Base-by-base conservation (phyloP, 2,329 filamentous ascomycete species). In the Fonsecaea nubica region DNA sequence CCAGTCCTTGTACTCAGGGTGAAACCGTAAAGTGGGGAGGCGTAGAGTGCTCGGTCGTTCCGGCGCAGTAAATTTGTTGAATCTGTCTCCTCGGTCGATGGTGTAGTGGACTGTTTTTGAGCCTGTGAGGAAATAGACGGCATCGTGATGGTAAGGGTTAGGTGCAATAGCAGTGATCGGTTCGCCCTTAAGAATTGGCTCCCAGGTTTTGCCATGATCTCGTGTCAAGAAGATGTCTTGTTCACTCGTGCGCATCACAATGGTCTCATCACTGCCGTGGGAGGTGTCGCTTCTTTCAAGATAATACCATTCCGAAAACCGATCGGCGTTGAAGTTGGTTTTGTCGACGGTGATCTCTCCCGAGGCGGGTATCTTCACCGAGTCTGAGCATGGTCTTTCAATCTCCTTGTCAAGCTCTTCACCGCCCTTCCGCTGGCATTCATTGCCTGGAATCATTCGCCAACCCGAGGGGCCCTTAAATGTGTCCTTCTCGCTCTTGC, bases 381-480 rank as follows among this genome's bases (percentile, higher is more conserved):
- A 80, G 67, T 95, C 91, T 15, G 85, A 85, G 80, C 95, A 99
- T 65, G 90, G 86, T 67, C 89, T 86, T 72, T 97, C 89, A 13
- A 92, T 85, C n/a, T 84, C 80, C 62, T 89, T 85, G 72, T 93
- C 91, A 74, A 92, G 89, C 71, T 91, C 86, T 57, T 83, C 79
- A 45, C 87, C 90, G 13, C 81, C 84, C 12, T 81, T 76, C 55
- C 86, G 82, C 71, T 87, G 86, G 78, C 92, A 94, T 30, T 85
- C 86, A 76, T 94, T 90, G 32, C 91, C 92, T 0, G 95, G 94
- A 67, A 99, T 98, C 72, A 94, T 85, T 66, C 94, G 89, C 87
- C 92, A 99, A 32, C 95, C 95, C 35, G 93, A 97, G 2, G 90
- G 91, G 12, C 92, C 95, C 78, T 85, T 89, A 79, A 93, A 99